phyloP scores from a whole-genome alignment of 2,329 filamentous ascomycete genomes.

The Aspergillus latus region DNA sequence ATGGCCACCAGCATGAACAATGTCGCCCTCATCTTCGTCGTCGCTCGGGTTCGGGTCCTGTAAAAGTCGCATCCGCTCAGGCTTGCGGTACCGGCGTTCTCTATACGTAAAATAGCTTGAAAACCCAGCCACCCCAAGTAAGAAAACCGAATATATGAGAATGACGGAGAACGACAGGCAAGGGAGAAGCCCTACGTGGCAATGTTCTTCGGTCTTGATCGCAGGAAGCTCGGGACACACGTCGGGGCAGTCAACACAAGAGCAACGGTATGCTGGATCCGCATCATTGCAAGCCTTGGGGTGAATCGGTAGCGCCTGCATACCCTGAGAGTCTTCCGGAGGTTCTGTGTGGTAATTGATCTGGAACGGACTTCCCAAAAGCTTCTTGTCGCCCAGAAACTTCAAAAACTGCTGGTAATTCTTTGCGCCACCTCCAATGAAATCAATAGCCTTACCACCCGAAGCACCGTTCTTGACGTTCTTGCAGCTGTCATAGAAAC shows the following conservation, averaged over 20 bases:
- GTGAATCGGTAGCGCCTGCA: conserved; percentile 68
- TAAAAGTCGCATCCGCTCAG: conserved; percentile 79
- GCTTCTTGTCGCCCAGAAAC: conserved; percentile 89
- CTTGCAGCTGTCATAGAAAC: conserved; percentile 96
- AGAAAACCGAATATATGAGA: conserved; percentile 74
- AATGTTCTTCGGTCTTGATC: conserved; percentile 68
- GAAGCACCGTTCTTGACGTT: conserved; percentile 97
- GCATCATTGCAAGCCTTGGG: conserved; percentile 88
- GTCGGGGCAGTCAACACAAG: conserved; percentile 86
- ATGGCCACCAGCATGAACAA: conserved; percentile 73
- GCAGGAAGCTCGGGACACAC: conserved; percentile 81
- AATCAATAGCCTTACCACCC: conserved; percentile 88
- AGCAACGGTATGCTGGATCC: conserved; percentile 81
- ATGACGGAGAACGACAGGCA: conserved; percentile 93
- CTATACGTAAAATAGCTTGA: conserved; percentile 74
- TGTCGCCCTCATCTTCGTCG: conserved; percentile 89
- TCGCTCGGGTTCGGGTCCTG: conserved; percentile 83
- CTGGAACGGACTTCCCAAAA: conserved; percentile 90
- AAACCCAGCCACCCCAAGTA: conserved; percentile 66
- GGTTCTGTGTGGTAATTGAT: conserved; percentile 78
- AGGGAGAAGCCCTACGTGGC: conserved; percentile 81
- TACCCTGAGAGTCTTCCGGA: conserved; percentile 62
- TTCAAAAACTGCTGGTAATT: conserved; percentile 84
- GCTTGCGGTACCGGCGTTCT: conserved; percentile 70
- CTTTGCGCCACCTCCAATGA: conserved; percentile 93